Evolutionary conservation across 2,329 filamentous ascomycete genomes (phyloP).

Genomic region (Trichoderma pleuroti): DNA sequence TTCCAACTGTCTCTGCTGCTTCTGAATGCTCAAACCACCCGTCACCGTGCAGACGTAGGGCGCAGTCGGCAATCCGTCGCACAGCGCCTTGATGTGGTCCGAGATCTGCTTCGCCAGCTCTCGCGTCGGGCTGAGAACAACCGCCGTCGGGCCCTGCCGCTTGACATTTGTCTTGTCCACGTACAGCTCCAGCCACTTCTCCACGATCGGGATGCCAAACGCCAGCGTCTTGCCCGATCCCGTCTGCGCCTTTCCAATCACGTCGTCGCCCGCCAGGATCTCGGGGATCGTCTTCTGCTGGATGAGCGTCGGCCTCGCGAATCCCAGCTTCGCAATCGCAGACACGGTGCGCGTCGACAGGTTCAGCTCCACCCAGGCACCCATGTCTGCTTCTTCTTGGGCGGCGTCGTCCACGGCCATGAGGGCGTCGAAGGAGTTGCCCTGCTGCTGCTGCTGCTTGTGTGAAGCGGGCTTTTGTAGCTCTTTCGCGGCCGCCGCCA

Average conservation of each 20-base stretch:
- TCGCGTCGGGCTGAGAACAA: slow-evolving; percentile 87
- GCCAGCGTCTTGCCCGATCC: slow-evolving; percentile 96
- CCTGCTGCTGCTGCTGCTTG: slow-evolving; percentile 24
- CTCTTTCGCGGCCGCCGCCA: slow-evolving; percentile 35
- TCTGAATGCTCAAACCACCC: slow-evolving; percentile 88
- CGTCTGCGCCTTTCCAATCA: slow-evolving; percentile 93
- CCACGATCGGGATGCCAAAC: slow-evolving; percentile 89
- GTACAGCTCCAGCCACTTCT: slow-evolving; percentile 65
- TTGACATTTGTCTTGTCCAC: slow-evolving; percentile 34
- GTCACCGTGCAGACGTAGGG: slow-evolving; percentile 84
- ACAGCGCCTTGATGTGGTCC: slow-evolving; percentile 75
- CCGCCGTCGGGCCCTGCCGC: slow-evolving; percentile 58
- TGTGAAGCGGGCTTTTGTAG: slow-evolving; percentile 38
- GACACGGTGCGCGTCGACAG: slow-evolving; percentile 70
- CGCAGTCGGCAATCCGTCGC: slow-evolving; percentile 55
- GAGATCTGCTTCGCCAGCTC: slow-evolving; percentile 91
- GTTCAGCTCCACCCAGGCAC: slow-evolving; percentile 71
- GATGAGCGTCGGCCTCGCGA: slow-evolving; percentile 76
- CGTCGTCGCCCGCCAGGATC: slow-evolving; percentile 78
- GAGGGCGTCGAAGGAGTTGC: slow-evolving; percentile 55
- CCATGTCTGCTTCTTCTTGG: slow-evolving; percentile 62
- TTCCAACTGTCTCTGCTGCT: slow-evolving; percentile 81
- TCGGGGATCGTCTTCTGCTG: slow-evolving; percentile 77
- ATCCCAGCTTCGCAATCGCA: slow-evolving; percentile 74
- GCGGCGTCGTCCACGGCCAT: slow-evolving; percentile 46